These are phyloP conservation scores for Penicillium ucsense DNA, from an alignment of 495 filamentous ascomycete species.

Conservation along the genomic window DNA sequence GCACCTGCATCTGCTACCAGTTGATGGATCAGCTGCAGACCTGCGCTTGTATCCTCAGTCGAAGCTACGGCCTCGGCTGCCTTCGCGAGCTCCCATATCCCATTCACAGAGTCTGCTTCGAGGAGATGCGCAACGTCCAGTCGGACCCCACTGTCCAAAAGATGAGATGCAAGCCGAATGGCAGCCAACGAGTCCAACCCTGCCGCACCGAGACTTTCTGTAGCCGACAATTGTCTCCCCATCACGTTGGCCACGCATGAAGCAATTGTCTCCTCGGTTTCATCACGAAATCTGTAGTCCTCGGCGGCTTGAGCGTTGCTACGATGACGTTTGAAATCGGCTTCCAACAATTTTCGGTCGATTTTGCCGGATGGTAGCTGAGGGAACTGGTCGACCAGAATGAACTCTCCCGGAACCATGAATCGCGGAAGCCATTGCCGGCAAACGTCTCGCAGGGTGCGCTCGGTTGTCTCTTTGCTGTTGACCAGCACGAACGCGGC, in stretches of 20 bases:
- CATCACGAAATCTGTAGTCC: conserved; percentile 18
- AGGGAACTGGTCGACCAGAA: conserved; percentile 52
- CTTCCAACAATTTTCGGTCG: conserved; percentile 54
- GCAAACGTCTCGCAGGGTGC: conserved; percentile 46
- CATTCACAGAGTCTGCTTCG: conserved; percentile 34
- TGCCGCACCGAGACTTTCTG: conserved; percentile 36
- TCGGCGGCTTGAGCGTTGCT: conserved; percentile 15
- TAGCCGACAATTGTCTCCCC: conserved; percentile 22
- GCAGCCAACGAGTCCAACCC: conserved; percentile 67
- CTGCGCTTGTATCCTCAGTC: conserved; percentile 8
- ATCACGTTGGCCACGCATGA: conserved; percentile 39
- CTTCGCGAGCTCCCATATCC: conserved; percentile 19
- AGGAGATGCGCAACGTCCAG: conserved; percentile 49
- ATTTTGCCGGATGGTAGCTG: conserved; percentile 70
- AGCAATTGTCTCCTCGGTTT: conserved; percentile 37
- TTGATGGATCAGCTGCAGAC: conserved; percentile 9
- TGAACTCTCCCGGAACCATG: conserved; percentile 67
- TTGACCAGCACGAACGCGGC: conserved; percentile 56
- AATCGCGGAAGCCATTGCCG: conserved; percentile 61
- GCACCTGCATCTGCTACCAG: conserved; percentile 16
- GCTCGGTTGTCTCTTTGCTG: conserved; percentile 15
- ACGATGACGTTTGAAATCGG: conserved; percentile 36
- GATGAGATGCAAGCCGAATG: conserved; percentile 52
- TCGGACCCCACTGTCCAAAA: conserved; percentile 42
- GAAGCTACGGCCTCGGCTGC: conserved; percentile 4